Conservation (phyloP, 805 yeast species). For the Candida arabinofermentans region DNA sequence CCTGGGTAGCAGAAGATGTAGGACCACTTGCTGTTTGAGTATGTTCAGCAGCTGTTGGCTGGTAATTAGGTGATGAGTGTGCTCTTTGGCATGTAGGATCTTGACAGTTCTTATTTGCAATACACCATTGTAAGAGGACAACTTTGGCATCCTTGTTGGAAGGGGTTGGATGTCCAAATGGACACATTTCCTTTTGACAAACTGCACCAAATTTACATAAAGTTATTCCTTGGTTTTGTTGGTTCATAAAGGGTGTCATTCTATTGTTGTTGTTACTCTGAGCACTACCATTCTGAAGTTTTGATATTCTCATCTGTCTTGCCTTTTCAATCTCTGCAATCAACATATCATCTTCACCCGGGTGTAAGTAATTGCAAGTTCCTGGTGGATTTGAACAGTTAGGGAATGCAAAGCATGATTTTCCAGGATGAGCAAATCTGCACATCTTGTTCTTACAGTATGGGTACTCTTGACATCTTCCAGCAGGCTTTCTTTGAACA, state of each 20-base stretch:
- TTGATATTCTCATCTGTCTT: conserved; percentile 30
- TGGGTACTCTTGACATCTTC: conserved; percentile 70
- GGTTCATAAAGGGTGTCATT: conserved; percentile 30
- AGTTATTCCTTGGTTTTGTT: conserved; percentile 41
- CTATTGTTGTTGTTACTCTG: conserved; percentile 34
- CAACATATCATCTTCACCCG: conserved; percentile 76
- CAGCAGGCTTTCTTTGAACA: conserved; percentile 47
- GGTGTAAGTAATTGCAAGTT: conserved; percentile 79
- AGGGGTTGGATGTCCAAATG: conserved; percentile 91
- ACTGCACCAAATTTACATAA: conserved; percentile 73
- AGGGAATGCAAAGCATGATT: conserved; percentile 68
- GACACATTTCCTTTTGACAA: conserved; percentile 77
- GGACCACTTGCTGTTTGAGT: neutral
- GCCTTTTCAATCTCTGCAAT: conserved; percentile 65
- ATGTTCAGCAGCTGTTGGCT: conserved; percentile 21
- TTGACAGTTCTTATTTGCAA: conserved; percentile 59
- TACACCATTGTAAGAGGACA: conserved; percentile 69
- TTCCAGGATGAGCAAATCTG: conserved; percentile 76
- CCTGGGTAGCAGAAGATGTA: conserved; percentile 20
- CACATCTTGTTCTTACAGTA: conserved; percentile 66
- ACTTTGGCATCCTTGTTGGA: conserved; percentile 73
- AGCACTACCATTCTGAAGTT: conserved; percentile 15
- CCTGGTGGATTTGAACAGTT: conserved; percentile 77
- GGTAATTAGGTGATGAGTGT: conserved; percentile 70
- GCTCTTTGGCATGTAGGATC: conserved; percentile 65